Evolutionary conservation across 2,329 filamentous ascomycete species (phyloP), one percentile per base, ranked within the genome.

Genomic region (Aureobasidium musti): DNA sequence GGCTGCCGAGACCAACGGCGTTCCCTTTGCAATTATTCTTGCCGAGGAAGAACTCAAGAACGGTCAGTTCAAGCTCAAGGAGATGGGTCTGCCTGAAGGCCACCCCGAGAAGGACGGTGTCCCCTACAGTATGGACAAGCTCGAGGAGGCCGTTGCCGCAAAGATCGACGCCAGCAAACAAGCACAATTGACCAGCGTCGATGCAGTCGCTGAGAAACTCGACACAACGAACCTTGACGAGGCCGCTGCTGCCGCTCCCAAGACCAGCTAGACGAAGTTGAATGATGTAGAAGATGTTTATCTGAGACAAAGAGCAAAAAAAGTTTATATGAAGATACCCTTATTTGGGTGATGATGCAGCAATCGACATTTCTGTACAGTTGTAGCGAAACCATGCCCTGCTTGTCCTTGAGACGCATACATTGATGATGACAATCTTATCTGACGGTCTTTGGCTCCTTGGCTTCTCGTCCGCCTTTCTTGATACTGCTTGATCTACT

Each of bases 61-160:
- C 30, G 92, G 92, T 63, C 89, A 96, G 77, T 89, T 96, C 71
- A 91, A 90, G 79, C 85, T 97, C 76, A 98, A 98, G 87, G 87
- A 89, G 82, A 84, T 92, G 80, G 88, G 92, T 53, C 82, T 96
- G 66, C 84, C 85, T 3, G 89, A 95, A 47, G 91, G 88, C 30
- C 91, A 97, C 82, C 89, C 92, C 0, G 91, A 97, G 77, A 97
- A 97, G 82, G 91, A 96, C 68, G 94, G 93, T 59, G 84, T 93
- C 49, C 79, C 92, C 66, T 86, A 97, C 26, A 81, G 88, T 63
- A 82, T 90, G 70, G 79, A 78, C 37, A 82, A 87, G 65, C 79
- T 93, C 74, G 85, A 87, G 2, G 76, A 80, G 14, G 89, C 91
- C 77, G 82, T 92, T 49, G 86, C 83, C 76, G 77, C 75, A 68